Evolutionary conservation across 257 asterid genomes (phyloP).

Genomic region (Penstemon newberryi): DNA sequence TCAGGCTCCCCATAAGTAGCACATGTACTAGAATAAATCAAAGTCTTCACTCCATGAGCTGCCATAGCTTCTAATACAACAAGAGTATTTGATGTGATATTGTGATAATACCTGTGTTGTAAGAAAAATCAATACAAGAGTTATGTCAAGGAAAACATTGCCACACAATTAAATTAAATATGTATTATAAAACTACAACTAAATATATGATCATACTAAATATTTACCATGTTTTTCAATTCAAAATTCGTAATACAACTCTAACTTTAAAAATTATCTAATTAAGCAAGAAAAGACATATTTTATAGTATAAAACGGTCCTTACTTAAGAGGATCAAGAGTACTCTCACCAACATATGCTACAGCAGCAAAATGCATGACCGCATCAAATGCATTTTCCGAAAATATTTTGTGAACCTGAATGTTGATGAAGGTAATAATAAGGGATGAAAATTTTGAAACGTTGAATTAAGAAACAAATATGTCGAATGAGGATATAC

Average conservation of each 20-base stretch:
- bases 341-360: constrained; percentile 99
- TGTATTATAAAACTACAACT: neutral
- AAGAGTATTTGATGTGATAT: constrained; percentile 90
- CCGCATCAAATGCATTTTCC: constrained; percentile 71
- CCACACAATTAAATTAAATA: too few species aligned
- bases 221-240: constrained; percentile 2
- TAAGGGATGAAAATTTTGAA: constrained; percentile 12
- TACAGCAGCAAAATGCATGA: constrained; percentile 95
- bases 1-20: constrained; percentile 36
- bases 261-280: too few species aligned
- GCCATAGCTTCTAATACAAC: constrained; percentile 37
- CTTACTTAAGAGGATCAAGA: constrained; percentile 81
- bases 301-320: constrained; percentile 6
- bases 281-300: neutral
- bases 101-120: constrained; percentile 83
- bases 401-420: constrained; percentile 72
- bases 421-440: constrained; percentile 31
- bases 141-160: neutral
- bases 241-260: too few species aligned
- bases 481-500: constrained; percentile 46
- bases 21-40: constrained; percentile 34
- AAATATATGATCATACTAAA: neutral
- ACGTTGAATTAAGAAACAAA: constrained; percentile 6
- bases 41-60: constrained; percentile 30
- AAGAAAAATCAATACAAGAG: constrained; percentile 22